phyloP scores from a whole-genome alignment of 345 rosid species.

The Aquilaria sinensis region DNA sequence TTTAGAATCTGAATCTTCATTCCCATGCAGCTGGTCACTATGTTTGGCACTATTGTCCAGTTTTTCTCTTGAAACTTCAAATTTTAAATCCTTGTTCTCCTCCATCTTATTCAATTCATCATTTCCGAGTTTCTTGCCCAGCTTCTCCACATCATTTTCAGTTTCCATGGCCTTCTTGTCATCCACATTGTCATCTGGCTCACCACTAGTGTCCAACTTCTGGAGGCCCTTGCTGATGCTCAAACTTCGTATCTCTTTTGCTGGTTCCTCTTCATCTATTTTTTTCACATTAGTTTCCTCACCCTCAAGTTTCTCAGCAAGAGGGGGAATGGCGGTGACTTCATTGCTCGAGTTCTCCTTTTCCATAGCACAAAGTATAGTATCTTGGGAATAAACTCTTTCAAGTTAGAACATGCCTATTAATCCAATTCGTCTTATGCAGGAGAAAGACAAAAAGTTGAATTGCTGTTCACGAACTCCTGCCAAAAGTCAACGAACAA shows the following conservation, averaged over 20 bases:
- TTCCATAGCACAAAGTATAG: conserved; percentile 19
- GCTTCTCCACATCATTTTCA: conserved; percentile 12
- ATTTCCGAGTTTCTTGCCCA: conserved; percentile 5
- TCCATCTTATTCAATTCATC: neutral
- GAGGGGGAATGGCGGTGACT: conserved; percentile 11
- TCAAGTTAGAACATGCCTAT: conserved; percentile 7
- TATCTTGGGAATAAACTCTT: conserved; percentile 9
- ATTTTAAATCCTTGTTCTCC: conserved; percentile 1
- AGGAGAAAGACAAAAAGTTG: neutral
- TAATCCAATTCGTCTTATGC: conserved; percentile 6
- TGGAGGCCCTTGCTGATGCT: conserved; percentile 15
- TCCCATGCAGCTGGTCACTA: conserved; percentile 17
- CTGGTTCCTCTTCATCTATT: conserved; percentile 15
- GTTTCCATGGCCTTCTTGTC: conserved; percentile 11
- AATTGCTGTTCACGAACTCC: conserved; percentile 6
- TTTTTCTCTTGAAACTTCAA: conserved; percentile 10
- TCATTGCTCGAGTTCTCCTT: conserved; percentile 16
- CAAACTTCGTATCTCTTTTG: conserved; percentile 22
- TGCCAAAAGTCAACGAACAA: neutral
- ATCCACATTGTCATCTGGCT: conserved; percentile 8
- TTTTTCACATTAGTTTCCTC: conserved; percentile 10
- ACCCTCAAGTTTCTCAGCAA: conserved; percentile 23
- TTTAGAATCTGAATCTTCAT: conserved; percentile 14
- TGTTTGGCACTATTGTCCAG: conserved; percentile 16
- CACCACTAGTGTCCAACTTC: conserved; percentile 16